Evolutionary conservation across 2,329 filamentous ascomycete genomes (phyloP).

Genomic region (Onygenales sp.): DNA sequence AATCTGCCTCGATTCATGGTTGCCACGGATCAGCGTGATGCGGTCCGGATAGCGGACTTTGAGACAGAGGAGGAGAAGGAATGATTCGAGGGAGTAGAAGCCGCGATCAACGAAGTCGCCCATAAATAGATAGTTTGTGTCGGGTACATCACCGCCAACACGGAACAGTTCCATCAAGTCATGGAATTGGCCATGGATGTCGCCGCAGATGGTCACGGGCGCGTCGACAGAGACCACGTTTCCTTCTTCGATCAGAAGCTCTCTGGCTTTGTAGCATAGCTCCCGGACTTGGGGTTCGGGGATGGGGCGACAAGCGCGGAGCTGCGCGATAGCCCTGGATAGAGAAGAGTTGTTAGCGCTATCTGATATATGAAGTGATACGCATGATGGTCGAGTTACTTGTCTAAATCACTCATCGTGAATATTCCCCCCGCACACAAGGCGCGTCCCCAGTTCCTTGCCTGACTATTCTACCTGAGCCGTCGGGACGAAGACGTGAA

Average conservation of each 20-base stretch:
- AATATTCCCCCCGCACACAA: slow-evolving; percentile 11
- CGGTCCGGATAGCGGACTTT: slow-evolving; percentile 94
- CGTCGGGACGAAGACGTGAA: not conserved
- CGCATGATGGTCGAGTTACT: slow-evolving; percentile 43
- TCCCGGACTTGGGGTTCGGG: slow-evolving; percentile 92
- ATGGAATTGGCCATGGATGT: slow-evolving; percentile 98
- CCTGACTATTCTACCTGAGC: not conserved
- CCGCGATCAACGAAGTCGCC: slow-evolving; percentile 97
- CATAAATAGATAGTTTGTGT: slow-evolving; percentile 97
- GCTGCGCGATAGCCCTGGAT: slow-evolving; percentile 78
- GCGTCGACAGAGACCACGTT: slow-evolving; percentile 96
- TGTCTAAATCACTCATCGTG: slow-evolving; percentile 87
- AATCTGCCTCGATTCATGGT: slow-evolving; percentile 94
- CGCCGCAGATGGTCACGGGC: slow-evolving; percentile 95
- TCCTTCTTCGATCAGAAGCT: slow-evolving; percentile 98
- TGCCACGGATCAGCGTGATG: slow-evolving; percentile 91
- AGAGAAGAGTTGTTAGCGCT: slow-evolving; percentile 11
- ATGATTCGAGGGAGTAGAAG: slow-evolving; percentile 97
- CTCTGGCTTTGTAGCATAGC: slow-evolving; percentile 96
- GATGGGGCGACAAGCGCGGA: slow-evolving; percentile 92
- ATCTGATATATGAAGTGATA: not conserved
- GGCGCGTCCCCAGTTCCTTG: not conserved
- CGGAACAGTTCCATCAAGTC: slow-evolving; percentile 98
- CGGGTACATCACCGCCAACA: slow-evolving; percentile 92
- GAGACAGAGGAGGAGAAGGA: slow-evolving; percentile 91